Evolutionary conservation across 345 rosid genomes (phyloP).

Genomic region (Kernera saxatilis): DNA sequence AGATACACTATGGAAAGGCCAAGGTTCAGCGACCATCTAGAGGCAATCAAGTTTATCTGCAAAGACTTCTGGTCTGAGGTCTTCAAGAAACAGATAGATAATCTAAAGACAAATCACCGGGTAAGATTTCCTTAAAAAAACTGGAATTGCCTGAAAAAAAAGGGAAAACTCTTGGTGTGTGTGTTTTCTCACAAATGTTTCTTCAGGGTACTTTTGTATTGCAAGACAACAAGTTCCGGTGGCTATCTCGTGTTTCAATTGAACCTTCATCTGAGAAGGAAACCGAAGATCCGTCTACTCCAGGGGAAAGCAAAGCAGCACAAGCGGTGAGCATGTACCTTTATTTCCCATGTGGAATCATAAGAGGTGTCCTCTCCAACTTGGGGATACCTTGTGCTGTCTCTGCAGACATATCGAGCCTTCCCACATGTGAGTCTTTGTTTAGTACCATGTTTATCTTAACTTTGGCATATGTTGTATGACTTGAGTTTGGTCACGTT

Average conservation of each 20-base stretch:
- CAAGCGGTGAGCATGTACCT: conserved; percentile 82
- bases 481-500: not conserved
- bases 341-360: conserved; percentile 94
- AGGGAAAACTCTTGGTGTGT: not conserved
- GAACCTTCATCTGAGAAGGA: conserved; percentile 54
- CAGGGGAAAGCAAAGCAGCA: conserved; percentile 58
- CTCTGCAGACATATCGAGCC: conserved; percentile 90
- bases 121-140: conserved; percentile 30
- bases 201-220: conserved; percentile 94
- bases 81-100: conserved; percentile 98
- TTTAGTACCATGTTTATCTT: not conserved
- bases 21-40: conserved; percentile 81
- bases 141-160: not conserved
- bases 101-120: conserved; percentile 91
- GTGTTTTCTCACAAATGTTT: not conserved
- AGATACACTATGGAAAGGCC: conserved; percentile 97
- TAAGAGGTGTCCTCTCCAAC: conserved; percentile 94
- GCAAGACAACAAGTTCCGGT: conserved; percentile 90
- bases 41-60: conserved; percentile 98
- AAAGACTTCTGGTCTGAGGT: conserved; percentile 98
- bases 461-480: not conserved
- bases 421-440: conserved; percentile 76
- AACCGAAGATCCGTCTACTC: conserved; percentile 47
- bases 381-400: conserved; percentile 96
- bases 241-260: conserved; percentile 71